phyloP scores from a whole-genome alignment of 2,329 filamentous ascomycete genomes.

The Penicillium palitans region DNA sequence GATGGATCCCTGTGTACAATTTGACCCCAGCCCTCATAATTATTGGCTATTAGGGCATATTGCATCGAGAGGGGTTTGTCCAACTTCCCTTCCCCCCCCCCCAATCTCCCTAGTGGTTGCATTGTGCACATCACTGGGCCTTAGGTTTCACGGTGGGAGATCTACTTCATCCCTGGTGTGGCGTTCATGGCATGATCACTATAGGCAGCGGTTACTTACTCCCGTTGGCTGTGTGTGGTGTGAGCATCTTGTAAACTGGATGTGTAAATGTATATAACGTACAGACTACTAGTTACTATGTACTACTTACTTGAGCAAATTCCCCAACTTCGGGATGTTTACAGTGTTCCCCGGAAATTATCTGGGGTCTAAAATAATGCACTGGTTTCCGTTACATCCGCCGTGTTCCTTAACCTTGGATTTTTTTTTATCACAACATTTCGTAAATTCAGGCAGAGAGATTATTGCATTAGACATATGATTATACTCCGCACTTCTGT shows the following conservation, averaged over 20 bases:
- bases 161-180: conserved; percentile 17
- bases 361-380: not conserved
- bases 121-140: conserved; percentile 21
- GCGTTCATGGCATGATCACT: conserved; percentile 23
- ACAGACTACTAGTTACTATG: not conserved
- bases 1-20: conserved; percentile 8
- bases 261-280: not conserved
- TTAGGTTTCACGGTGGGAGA: conserved; percentile 20
- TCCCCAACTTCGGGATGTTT: conserved; percentile 1
- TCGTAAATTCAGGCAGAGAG: not conserved
- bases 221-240: not conserved
- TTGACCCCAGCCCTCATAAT: not conserved
- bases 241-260: not conserved
- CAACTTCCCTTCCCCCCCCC: not conserved
- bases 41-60: not conserved
- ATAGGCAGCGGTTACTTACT: not conserved
- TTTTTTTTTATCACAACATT: not conserved
- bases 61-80: conserved; percentile 2
- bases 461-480: not conserved
- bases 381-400: conserved; percentile 7
- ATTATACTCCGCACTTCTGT: not conserved
- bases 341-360: conserved; percentile 7
- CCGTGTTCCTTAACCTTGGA: not conserved
- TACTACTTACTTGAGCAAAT: not conserved
- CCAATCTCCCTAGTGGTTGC: conserved; percentile 16